Conservation (phyloP, 352 stramenopile species). For the Nothophytophthora sp. region DNA sequence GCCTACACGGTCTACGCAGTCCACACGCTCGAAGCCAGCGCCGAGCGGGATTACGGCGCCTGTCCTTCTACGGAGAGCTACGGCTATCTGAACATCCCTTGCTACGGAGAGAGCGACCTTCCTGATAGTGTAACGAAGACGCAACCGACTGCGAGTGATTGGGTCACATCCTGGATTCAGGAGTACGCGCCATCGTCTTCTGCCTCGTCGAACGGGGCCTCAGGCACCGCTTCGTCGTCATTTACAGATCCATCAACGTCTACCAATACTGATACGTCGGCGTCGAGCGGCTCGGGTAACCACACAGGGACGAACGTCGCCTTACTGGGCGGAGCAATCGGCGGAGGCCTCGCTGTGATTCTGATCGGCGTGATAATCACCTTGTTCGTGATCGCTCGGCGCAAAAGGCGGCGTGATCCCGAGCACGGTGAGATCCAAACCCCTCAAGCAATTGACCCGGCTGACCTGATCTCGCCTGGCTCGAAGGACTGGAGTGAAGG, state of each 20-base stretch:
- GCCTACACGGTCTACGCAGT: conserved; percentile 24
- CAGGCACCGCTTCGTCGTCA: not conserved
- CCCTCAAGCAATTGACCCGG: no score
- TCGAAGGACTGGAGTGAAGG: conserved; percentile 1
- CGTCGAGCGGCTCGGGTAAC: not conserved
- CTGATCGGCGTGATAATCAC: conserved; percentile 12
- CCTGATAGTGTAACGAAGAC: not conserved
- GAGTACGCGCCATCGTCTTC: conserved; percentile 1
- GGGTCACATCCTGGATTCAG: conserved; percentile 23
- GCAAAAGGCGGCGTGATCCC: conserved; percentile 5
- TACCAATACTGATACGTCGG: not conserved
- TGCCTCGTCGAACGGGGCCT: not conserved
- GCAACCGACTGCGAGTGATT: conserved; percentile 15
- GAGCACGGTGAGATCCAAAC: no score
- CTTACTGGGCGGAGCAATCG: conserved; percentile 15
- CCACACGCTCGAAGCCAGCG: conserved; percentile 7
- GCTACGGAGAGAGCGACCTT: conserved; percentile 15
- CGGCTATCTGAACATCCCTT: conserved; percentile 27
- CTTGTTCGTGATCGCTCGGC: conserved; percentile 6
- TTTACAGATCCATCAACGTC: not conserved
- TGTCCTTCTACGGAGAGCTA: conserved; percentile 15
- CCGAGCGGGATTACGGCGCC: conserved; percentile 15
- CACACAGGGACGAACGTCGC: conserved; percentile 4
- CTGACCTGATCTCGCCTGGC: conserved; percentile 15
- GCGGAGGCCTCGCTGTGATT: conserved; percentile 14